Evolutionary conservation across 208 protist genomes (phyloP).

Genomic region (Leptomonas pyrrhocoris): DNA sequence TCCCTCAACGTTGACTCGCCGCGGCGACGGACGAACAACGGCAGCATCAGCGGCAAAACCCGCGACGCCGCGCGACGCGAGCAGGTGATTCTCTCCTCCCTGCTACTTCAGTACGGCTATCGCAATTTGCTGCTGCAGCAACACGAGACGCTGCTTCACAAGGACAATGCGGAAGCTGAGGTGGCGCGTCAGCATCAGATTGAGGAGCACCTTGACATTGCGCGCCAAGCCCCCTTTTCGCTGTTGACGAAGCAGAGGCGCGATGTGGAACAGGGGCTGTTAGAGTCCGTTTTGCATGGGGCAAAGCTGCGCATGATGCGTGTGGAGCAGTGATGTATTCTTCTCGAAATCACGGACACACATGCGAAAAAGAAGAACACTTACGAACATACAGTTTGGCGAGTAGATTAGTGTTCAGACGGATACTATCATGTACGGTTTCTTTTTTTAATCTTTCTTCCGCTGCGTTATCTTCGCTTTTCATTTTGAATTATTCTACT

Average conservation of each 20-base stretch:
- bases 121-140: slow-evolving; percentile 75
- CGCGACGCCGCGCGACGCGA: slow-evolving; percentile 32
- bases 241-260: slow-evolving; percentile 63
- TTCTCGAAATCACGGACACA: background rate
- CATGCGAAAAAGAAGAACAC: background rate
- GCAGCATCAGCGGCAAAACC: slow-evolving; percentile 18
- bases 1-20: slow-evolving; percentile 1
- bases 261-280: slow-evolving; percentile 63
- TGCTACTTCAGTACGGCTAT: slow-evolving; percentile 61
- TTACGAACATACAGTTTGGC: too few relatives aligned
- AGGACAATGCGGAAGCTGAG: slow-evolving; percentile 30
- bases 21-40: background rate
- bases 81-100: slow-evolving; percentile 49
- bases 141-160: slow-evolving; percentile 48
- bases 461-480: too few relatives aligned
- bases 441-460: too few relatives aligned
- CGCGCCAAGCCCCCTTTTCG: slow-evolving; percentile 31
- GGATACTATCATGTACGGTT: too few relatives aligned
- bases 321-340: slow-evolving; percentile 21
- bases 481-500: too few relatives aligned
- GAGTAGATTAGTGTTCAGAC: too few relatives aligned
- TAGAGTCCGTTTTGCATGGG: slow-evolving; percentile 56
- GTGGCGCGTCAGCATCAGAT: slow-evolving; percentile 18
- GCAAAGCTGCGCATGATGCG: slow-evolving; percentile 30
- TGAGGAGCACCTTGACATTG: slow-evolving; percentile 29